A percentile compares a stretch with the other conserved stretches of the same genome.
Evolutionary conservation across 2,329 filamentous ascomycete species (phyloP).

Genomic region (Microascus cirrosus): DNA sequence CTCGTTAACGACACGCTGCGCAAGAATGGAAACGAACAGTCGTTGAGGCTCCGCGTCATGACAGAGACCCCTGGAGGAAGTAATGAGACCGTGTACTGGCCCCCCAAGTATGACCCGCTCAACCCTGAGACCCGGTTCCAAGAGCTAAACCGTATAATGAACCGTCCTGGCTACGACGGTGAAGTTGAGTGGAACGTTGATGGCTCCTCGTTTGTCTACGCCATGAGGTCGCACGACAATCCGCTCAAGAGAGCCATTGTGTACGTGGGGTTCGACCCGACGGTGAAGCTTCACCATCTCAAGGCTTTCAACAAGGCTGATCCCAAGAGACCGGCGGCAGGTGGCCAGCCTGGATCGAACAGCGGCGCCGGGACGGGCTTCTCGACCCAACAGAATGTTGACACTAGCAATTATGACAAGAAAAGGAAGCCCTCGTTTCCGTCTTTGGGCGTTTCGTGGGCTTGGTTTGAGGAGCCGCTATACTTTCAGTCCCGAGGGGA

Average conservation of each 20-base stretch:
- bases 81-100: background rate
- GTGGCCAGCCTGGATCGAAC: background rate
- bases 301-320: slow-evolving; percentile 12
- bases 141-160: slow-evolving; percentile 23
- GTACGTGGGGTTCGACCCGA: slow-evolving; percentile 30
- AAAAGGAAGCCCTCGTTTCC: slow-evolving; percentile 2
- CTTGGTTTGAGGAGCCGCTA: background rate
- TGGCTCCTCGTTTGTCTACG: slow-evolving; percentile 35
- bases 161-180: slow-evolving; percentile 22
- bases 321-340: background rate
- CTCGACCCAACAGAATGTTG: background rate
- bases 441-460: background rate
- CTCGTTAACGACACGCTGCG: slow-evolving; percentile 37
- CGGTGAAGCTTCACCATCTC: slow-evolving; percentile 17
- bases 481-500: background rate
- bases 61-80: background rate
- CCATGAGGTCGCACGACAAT: slow-evolving; percentile 4
- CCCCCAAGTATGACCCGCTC: slow-evolving; percentile 2
- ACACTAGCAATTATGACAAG: background rate
- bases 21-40: background rate
- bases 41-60: slow-evolving; percentile 1
- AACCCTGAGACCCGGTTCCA: slow-evolving; percentile 4
- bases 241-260: slow-evolving; percentile 16
- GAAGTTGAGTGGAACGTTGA: slow-evolving; percentile 30
- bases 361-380: too few species aligned